Base-by-base conservation (phyloP, 2,329 filamentous ascomycete species). In the Ophiocordyceps polyrhachis-furcata region DNA sequence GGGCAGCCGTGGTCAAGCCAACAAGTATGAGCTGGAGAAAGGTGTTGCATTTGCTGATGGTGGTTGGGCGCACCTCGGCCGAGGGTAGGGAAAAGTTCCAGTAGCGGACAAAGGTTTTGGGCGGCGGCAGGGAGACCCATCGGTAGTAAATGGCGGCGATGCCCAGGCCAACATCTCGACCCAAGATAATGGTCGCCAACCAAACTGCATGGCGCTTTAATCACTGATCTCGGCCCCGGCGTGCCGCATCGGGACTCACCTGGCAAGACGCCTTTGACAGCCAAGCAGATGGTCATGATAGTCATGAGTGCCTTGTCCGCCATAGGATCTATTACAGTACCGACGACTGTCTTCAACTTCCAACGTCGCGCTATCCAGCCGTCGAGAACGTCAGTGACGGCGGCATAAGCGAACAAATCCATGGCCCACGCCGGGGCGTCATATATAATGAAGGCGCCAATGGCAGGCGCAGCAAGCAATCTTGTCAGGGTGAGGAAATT, bases 271-370 rank as follows among this genome's bases (percentile, higher is more conserved):
- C 86, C 87, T 54, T 94, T 87, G 49, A 82, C 70, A 4, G 88
- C 87, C 41, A 96, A 65, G 51, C 83, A 87, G 13, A 89, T 79
- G 1, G 89, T 93, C 54, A 93, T 64, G 47, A 94, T 78, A 0
- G 89, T 95, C 91, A 98, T 96, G 50, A 98, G 73, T 9, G 78
- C 74, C 66, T 98, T 98, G 63, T 98, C 91, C 3, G 91, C 91
- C 83, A 95, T 91, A 6, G 91, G 91, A 56, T 94, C 88, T 49
- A 98, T 86, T 28, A 98, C 78, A 45, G 85, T 93, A 45, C 91
- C 91, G 11, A 96, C 86, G 1, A 98, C 89, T 0, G 91, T 96
- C 61, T 91, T 83, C 46, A 86, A 72, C 43, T 89, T 81, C 78
- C 83, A 96, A 48, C 72, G 74, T 38, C 91, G 76, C 23, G 91